Base-by-base conservation (phyloP, 1,284 basidiomycete genomes). In the Leccinum pachyderme region DNA sequence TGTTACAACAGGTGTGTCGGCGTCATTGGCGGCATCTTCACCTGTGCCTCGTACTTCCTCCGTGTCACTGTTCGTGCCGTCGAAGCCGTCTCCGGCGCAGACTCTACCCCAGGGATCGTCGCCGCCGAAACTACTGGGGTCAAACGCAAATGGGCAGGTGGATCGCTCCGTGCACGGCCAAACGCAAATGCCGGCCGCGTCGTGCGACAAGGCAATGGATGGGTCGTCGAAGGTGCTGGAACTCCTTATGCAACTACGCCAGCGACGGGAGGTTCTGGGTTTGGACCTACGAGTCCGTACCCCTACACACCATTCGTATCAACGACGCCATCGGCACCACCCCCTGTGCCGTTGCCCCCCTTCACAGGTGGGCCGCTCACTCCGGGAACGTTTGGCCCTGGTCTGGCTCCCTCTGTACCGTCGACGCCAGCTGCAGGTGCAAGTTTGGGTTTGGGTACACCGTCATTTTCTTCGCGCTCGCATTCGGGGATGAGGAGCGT, bases 1-100 rank as follows among this genome's bases (percentile, higher is more conserved):
- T 1, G 32, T 54, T 8, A 56, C 5, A 32, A 13, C 13, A 85
- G 84, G 47, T 84, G 81, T 60, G 83, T 87, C 25, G 90, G 90
- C 24, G 88, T 92, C 51, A 75, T 92, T n/a, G 89, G 89, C 6
- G 89, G 89, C 7, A 81, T 91, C 31, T 91, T 91, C 72, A 87
- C 89, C 24, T 91, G 89, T 71, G 83, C 85, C 66, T 82, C 85
- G 43, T 92, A 90, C 71, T 86, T 87, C 41, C 81, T 91, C 59
- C 82, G 84, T 44, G 77, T 90, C 54, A 82, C 81, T 24, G 77
- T 80, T 13, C 83, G 83, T 49, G 83, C 87, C 3, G 78, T 87
- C 49, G 81, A 84, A 56, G 84, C 82, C 22, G 86, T 89, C 31
- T 78, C 81, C 1, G 89, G 87, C 3, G 75, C 78, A 7, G 83